These are phyloP conservation scores for Glarea lozoyensis DNA, from an alignment of 495 filamentous ascomycete species.

Conservation along the genomic window DNA sequence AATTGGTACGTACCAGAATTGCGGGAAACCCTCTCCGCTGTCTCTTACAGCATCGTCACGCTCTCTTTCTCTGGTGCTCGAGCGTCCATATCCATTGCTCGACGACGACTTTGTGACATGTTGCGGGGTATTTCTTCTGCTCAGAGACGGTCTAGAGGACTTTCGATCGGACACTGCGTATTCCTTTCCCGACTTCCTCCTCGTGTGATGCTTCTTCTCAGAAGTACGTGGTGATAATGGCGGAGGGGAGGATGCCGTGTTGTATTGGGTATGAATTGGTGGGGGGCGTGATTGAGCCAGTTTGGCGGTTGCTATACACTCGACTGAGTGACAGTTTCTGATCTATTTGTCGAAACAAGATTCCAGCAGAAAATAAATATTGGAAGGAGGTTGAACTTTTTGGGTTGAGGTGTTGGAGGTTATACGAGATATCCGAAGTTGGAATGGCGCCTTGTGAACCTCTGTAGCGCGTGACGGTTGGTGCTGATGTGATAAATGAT, in stretches of 20 bases:
- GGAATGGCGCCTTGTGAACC: background rate
- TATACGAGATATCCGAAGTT: background rate
- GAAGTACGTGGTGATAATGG: conserved; percentile 12
- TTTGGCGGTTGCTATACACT: no score
- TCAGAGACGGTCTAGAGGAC: conserved; percentile 10
- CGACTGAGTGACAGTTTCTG: background rate
- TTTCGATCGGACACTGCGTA: conserved; percentile 15
- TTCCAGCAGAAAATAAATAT: no score
- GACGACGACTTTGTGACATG: conserved; percentile 7
- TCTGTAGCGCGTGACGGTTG: conserved; percentile 6
- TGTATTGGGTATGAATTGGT: conserved; percentile 10
- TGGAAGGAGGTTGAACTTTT: background rate
- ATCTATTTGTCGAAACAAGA: background rate
- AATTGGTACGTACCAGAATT: conserved; percentile 20
- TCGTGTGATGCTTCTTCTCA: conserved; percentile 12
- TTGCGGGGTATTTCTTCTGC: conserved; percentile 13
- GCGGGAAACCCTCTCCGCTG: conserved; percentile 20
- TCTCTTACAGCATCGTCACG: conserved; percentile 9
- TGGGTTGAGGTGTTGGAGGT: background rate
- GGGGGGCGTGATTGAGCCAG: conserved; percentile 21
- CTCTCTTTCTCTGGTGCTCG: conserved; percentile 8
- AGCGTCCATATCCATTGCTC: background rate
- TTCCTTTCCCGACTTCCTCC: conserved; percentile 18
- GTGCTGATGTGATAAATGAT: conserved; percentile 12
- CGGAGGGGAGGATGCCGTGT: conserved; percentile 9